Evolutionary conservation across 2,329 filamentous ascomycete genomes (phyloP).

Genomic region (Paecilomyces niveus): DNA sequence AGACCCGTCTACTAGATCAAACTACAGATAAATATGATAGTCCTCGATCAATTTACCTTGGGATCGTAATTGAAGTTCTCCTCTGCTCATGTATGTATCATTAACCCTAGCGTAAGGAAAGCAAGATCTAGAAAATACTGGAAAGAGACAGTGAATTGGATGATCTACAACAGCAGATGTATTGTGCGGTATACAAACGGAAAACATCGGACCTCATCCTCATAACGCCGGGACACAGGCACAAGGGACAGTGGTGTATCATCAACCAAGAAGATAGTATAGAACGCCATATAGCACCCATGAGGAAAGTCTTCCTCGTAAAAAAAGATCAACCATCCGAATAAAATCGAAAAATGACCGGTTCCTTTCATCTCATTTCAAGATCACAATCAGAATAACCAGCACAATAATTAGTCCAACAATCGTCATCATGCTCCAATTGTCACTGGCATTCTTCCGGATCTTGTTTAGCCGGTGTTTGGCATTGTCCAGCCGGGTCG

Average conservation of each 20-base stretch:
- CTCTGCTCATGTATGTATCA: background rate
- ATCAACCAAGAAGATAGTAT: background rate
- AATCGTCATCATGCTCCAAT: slow-evolving; percentile 78
- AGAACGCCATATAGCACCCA: background rate
- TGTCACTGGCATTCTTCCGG: slow-evolving; percentile 68
- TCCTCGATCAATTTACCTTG: too few relatives aligned
- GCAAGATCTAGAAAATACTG: background rate
- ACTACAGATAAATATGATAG: too few relatives aligned
- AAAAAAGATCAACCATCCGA: background rate
- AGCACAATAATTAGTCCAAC: slow-evolving; percentile 76
- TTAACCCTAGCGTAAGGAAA: background rate
- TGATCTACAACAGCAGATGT: background rate
- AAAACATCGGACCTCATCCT: background rate
- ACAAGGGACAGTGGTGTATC: background rate
- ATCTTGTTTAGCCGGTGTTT: slow-evolving; percentile 64
- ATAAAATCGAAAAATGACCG: background rate
- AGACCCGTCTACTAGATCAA: too few relatives aligned
- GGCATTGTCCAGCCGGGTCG: slow-evolving; percentile 67
- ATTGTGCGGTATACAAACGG: background rate
- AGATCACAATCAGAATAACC: slow-evolving; percentile 71
- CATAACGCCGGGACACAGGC: background rate
- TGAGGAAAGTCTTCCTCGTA: background rate
- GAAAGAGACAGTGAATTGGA: background rate
- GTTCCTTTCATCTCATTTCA: slow-evolving; percentile 51
- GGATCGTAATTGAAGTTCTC: background rate